Evolutionary conservation across 768 basidiomycete species (phyloP).

Genomic region (Tephrocybe sp.): DNA sequence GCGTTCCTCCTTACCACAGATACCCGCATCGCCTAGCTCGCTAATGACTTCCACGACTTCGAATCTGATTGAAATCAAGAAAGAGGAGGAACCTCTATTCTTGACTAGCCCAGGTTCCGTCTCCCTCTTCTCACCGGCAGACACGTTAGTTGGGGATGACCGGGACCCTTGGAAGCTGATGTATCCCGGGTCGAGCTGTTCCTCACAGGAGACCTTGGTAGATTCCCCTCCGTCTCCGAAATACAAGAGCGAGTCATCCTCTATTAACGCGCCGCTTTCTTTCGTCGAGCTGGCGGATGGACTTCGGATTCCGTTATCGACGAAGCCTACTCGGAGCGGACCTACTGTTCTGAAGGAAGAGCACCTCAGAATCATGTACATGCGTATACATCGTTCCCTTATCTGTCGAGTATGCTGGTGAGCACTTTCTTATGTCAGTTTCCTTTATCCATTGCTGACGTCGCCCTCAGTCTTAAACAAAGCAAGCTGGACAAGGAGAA

Average conservation of each 20-base stretch:
- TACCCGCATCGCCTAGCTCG: neutral
- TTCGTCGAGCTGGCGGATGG: neutral
- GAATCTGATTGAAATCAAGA: neutral
- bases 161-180: neutral
- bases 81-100: neutral
- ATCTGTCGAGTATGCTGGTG: slow-evolving; percentile 12
- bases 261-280: neutral
- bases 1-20: neutral
- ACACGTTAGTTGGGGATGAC: neutral
- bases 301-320: neutral
- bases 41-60: neutral
- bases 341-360: neutral
- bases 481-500: neutral
- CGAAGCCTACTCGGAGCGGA: neutral
- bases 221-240: neutral
- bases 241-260: neutral
- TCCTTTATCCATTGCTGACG: neutral
- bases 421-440: neutral
- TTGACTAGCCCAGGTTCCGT: neutral
- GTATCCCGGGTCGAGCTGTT: neutral
- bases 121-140: neutral
- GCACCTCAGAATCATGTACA: slow-evolving; percentile 3
- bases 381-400: neutral
- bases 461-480: neutral
- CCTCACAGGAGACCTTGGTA: neutral